These are phyloP conservation scores for Coemansia sp. DNA, from an alignment of 192 early-diverging fungal species.

Conservation along the genomic window DNA sequence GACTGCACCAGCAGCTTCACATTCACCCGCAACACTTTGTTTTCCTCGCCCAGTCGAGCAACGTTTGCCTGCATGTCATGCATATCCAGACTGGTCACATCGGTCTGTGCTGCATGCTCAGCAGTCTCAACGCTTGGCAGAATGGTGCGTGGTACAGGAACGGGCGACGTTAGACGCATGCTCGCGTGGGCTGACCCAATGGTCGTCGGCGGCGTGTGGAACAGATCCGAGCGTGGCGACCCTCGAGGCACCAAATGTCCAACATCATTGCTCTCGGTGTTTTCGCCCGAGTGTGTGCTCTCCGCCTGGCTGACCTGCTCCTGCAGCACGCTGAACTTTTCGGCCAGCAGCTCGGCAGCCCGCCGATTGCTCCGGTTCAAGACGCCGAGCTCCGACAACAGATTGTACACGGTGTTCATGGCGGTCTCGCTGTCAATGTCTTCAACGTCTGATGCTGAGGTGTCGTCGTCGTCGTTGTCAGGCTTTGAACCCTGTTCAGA, in stretches of 20 bases:
- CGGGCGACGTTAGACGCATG: conserved; percentile 5
- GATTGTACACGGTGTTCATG: conserved; percentile 49
- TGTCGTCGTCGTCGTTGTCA: not conserved
- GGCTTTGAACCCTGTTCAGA: not conserved
- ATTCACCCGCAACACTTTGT: conserved; percentile 18
- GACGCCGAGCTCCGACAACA: conserved; percentile 46
- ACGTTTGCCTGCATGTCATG: not conserved
- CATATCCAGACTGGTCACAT: conserved; percentile 5
- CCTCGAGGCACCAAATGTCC: not conserved
- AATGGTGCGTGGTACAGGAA: not conserved
- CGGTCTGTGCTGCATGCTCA: conserved; percentile 9
- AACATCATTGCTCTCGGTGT: not conserved
- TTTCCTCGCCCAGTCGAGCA: conserved; percentile 19
- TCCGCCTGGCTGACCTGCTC: conserved; percentile 23
- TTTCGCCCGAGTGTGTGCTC: conserved; percentile 5
- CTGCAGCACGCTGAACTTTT: conserved; percentile 41
- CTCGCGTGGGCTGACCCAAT: conserved; percentile 8
- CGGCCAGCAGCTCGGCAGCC: conserved; percentile 32
- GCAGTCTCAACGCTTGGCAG: not conserved
- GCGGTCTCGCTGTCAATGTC: conserved; percentile 49
- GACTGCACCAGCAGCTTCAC: conserved; percentile 23
- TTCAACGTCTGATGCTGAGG: conserved; percentile 30
- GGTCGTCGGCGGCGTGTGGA: conserved; percentile 33
- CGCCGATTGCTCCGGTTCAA: conserved; percentile 45
- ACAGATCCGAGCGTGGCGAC: conserved; percentile 12